Base-by-base conservation (phyloP, 2,329 filamentous ascomycete genomes). In the Aureobasidium musti region DNA sequence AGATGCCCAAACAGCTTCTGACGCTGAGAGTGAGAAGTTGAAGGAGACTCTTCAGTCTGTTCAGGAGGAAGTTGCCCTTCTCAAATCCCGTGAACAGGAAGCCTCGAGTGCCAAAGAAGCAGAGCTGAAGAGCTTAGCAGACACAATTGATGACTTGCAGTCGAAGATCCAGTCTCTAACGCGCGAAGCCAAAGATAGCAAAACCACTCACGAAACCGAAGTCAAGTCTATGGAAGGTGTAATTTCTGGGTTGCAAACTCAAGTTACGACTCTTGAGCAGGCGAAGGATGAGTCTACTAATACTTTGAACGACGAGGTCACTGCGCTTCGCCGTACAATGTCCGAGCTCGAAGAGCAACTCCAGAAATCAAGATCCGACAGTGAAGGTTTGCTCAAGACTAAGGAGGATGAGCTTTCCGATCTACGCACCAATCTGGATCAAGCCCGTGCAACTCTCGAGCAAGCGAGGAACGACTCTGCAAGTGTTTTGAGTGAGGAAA, bases 401-500 rank as follows among this genome's bases (percentile, higher is more conserved):
- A 69, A 63, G n/a, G 65, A 67, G 17, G 39, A 26, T 19, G 66
- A 68, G 50, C 61, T 69, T 19, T 41, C 14, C 41, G 64, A 47
- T 26, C 37, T 68, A 8, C 64, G 64, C 26, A 41, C 26, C n/a
- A 43, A 56, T 5, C 41, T 63, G 4, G 23, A 63, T 1, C 30
- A 59, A 43, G 57, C 63, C 6, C 53, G 33, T 17, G n/a, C 26
- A 21, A 7, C n/a, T 14, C 60, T 63, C n/a, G 60, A 63, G 23
- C 33, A 65, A 28, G 37, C 49, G 3, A 54, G 47, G 50, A 45
- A 49, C 4, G 63, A 54, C n/a, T 54, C 63, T 21, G 21, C 50
- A 14, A 39, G 8, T 10, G n/a, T 19, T 21, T n/a, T 37, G 5
- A 54, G 53, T 3, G 49, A 56, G 4, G n/a, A 65, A 39, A 56